Conservation (phyloP, 768 basidiomycete species). For the Boletales sp. region DNA sequence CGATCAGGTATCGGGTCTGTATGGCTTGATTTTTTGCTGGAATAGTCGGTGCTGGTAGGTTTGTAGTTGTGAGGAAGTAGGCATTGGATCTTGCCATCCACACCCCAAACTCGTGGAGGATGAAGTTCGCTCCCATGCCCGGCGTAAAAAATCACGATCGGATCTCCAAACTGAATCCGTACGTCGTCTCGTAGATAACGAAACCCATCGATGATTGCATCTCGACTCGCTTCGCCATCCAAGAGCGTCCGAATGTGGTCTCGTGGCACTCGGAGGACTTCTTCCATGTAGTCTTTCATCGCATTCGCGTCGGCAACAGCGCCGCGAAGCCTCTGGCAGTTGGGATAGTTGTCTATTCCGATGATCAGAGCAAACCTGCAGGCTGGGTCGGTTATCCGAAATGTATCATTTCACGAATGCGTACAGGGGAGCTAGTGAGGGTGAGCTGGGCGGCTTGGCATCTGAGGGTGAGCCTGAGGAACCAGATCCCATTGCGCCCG, state of each 20-base stretch:
- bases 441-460: too few relatives aligned
- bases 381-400: neutral
- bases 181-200: slow-evolving; percentile 21
- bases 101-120: slow-evolving; percentile 26
- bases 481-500: too few relatives aligned
- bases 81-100: slow-evolving; percentile 24
- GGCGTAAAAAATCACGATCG: slow-evolving; percentile 42
- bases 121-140: slow-evolving; percentile 40
- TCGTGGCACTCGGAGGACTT: slow-evolving; percentile 27
- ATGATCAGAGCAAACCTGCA: slow-evolving; percentile 38
- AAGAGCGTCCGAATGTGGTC: slow-evolving; percentile 36
- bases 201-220: slow-evolving; percentile 29
- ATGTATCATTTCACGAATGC: too few relatives aligned
- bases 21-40: slow-evolving; percentile 8
- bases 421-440: too few relatives aligned
- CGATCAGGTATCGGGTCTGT: slow-evolving; percentile 42
- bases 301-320: slow-evolving; percentile 40
- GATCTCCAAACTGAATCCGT: slow-evolving; percentile 25
- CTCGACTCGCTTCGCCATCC: slow-evolving; percentile 36
- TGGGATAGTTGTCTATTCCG: slow-evolving; percentile 39
- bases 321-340: slow-evolving; percentile 28
- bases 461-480: too few relatives aligned
- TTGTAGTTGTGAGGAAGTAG: slow-evolving; percentile 34
- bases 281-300: slow-evolving; percentile 32
- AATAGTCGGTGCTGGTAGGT: slow-evolving; percentile 12